These are phyloP conservation scores for Penicillium canescens DNA, from an alignment of 495 filamentous ascomycete genomes.

Conservation along the genomic window DNA sequence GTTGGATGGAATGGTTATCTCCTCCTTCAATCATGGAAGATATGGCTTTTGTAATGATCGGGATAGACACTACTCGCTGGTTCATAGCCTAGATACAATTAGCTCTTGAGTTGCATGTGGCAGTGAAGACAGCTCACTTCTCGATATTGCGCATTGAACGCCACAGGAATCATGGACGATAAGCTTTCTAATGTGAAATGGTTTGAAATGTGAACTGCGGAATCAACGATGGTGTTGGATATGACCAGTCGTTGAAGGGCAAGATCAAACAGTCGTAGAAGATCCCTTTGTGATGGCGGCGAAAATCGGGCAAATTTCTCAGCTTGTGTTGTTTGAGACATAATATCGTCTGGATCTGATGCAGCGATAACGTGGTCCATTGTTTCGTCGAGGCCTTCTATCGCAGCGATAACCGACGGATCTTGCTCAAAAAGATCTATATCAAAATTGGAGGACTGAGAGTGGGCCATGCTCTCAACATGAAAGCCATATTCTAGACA, in stretches of 20 bases:
- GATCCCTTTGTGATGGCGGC: neutral
- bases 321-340: neutral
- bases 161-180: slow-evolving; percentile 27
- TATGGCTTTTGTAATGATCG: slow-evolving; percentile 37
- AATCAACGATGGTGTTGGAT: slow-evolving; percentile 2
- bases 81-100: slow-evolving; percentile 35
- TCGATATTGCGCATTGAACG: slow-evolving; percentile 38
- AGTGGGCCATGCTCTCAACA: neutral
- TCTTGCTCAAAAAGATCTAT: neutral
- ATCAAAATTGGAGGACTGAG: neutral
- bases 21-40: slow-evolving; percentile 27
- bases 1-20: slow-evolving; percentile 10
- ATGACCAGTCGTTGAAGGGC: slow-evolving; percentile 30
- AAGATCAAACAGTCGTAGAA: slow-evolving; percentile 23
- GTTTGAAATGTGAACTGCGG: slow-evolving; percentile 4
- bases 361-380: neutral
- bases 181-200: slow-evolving; percentile 19
- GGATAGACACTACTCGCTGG: slow-evolving; percentile 35
- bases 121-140: slow-evolving; percentile 21
- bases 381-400: neutral
- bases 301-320: neutral
- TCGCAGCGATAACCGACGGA: neutral
- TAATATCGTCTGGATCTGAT: neutral
- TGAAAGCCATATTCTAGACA: slow-evolving; percentile 16
- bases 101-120: neutral